Conservation (phyloP, 352 stramenopile species). For the Pythium phragmiticola region DNA sequence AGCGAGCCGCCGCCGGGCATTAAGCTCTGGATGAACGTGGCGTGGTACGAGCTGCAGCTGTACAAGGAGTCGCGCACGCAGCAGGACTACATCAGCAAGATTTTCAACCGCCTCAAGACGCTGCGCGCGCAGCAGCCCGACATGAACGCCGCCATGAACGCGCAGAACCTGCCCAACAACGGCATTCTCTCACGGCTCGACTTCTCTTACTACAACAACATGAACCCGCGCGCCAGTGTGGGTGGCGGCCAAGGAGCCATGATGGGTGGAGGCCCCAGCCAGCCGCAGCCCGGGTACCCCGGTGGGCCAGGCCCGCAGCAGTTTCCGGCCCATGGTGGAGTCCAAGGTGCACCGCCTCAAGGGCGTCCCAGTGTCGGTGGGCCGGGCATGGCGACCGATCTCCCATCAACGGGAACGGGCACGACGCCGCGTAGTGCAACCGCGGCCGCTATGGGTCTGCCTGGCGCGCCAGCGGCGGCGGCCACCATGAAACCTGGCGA, state of each 20-base stretch:
- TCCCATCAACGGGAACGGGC: conserved; percentile 2
- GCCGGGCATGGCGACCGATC: conserved; percentile 25
- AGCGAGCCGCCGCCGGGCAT: conserved; percentile 74
- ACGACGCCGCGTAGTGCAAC: conserved; percentile 23
- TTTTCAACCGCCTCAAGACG: conserved; percentile 80
- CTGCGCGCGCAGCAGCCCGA: conserved; percentile 71
- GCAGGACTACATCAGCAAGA: conserved; percentile 88
- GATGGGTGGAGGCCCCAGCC: conserved; percentile 20
- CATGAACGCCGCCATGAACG: conserved; percentile 66
- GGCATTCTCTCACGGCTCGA: conserved; percentile 72
- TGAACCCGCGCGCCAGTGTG: conserved; percentile 36
- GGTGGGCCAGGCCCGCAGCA: conserved; percentile 44
- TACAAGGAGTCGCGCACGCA: conserved; percentile 85
- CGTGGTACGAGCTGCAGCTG: conserved; percentile 81
- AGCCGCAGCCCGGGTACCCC: conserved; percentile 37
- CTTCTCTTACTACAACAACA: conserved; percentile 76
- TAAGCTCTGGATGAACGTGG: conserved; percentile 87
- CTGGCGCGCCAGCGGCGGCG: not conserved
- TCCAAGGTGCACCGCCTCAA: conserved; percentile 24
- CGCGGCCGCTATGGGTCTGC: conserved; percentile 21
- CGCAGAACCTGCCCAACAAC: conserved; percentile 61
- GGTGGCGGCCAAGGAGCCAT: conserved; percentile 14
- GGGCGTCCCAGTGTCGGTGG: conserved; percentile 19
- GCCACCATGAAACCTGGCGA: conserved; percentile 3
- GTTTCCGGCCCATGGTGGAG: conserved; percentile 32